phyloP scores from a whole-genome alignment of 2,329 filamentous ascomycete species.

The Mycosphaerelloides madeirae region DNA sequence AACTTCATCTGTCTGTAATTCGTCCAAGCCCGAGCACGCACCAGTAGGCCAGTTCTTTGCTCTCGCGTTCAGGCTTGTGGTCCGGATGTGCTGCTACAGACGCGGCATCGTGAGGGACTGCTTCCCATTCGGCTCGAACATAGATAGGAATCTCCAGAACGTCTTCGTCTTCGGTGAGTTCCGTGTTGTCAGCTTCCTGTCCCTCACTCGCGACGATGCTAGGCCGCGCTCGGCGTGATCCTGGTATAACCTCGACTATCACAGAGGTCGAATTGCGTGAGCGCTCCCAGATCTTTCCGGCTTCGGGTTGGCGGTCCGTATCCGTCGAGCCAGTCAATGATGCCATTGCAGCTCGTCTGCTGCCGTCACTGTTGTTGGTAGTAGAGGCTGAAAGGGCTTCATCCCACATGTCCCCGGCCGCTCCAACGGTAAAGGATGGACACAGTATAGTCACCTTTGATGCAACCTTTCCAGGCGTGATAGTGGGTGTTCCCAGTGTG shows the following conservation, averaged over 20 bases:
- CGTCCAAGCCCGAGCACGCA: conserved; percentile 83
- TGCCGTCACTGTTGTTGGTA: conserved; percentile 19
- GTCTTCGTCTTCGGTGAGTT: conserved; percentile 53
- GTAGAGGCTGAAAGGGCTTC: conserved; percentile 64
- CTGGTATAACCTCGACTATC: conserved; percentile 79
- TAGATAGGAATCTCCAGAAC: conserved; percentile 89
- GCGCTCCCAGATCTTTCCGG: conserved; percentile 93
- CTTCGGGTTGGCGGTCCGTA: conserved; percentile 63
- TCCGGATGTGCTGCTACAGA: conserved; percentile 35
- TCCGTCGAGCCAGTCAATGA: conserved; percentile 37
- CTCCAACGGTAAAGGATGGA: conserved; percentile 88
- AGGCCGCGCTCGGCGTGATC: conserved; percentile 31
- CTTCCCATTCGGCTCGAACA: conserved; percentile 86
- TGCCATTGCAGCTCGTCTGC: conserved; percentile 29
- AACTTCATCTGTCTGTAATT: conserved; percentile 47
- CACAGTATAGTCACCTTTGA: conserved; percentile 87
- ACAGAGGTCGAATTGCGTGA: conserved; percentile 94
- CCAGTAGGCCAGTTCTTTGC: conserved; percentile 91
- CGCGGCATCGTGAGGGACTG: conserved; percentile 55
- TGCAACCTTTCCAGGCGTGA: conserved; percentile 69
- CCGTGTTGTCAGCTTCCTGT: conserved; percentile 36
- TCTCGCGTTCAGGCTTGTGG: conserved; percentile 63
- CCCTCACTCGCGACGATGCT: conserved; percentile 28
- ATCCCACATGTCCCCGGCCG: conserved; percentile 84
- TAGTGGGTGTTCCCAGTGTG: conserved; percentile 76